phyloP scores from a whole-genome alignment of 495 filamentous ascomycete genomes.

The Filosporella fistucella region DNA sequence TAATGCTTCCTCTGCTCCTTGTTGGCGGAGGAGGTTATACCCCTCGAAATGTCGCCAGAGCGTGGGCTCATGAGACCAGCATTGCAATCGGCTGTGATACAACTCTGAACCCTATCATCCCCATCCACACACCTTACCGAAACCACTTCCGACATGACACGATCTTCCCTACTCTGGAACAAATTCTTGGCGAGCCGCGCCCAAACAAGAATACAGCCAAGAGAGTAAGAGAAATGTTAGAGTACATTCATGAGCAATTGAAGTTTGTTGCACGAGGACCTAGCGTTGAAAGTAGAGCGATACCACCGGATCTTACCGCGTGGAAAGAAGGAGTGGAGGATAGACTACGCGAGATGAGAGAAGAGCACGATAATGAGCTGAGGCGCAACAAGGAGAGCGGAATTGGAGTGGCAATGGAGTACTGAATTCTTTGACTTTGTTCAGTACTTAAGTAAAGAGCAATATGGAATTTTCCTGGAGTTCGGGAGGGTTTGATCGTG shows the following conservation, averaged over 20 bases:
- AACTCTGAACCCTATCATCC: conserved; percentile 67
- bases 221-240: conserved; percentile 69
- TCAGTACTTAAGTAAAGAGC: too few relatives aligned
- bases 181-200: conserved; percentile 52
- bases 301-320: conserved; percentile 72
- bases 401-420: conserved; percentile 23
- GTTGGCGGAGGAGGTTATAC: conserved; percentile 97
- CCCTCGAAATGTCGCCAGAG: conserved; percentile 91
- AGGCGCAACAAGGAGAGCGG: conserved; percentile 19
- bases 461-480: too few relatives aligned
- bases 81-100: conserved; percentile 76
- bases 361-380: conserved; percentile 24
- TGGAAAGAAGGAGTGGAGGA: conserved; percentile 77
- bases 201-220: conserved; percentile 75
- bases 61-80: conserved; percentile 94
- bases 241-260: conserved; percentile 77
- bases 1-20: conserved; percentile 75
- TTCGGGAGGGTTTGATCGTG: neutral
- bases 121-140: conserved; percentile 67
- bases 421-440: conserved; percentile 1
- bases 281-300: conserved; percentile 77
- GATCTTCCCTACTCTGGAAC: conserved; percentile 70
- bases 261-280: conserved; percentile 80
- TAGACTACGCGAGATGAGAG: conserved; percentile 66
- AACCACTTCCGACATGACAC: conserved; percentile 81